These are phyloP conservation scores for Fusarium sacchari DNA, from an alignment of 2,329 filamentous ascomycete genomes.

Conservation along the genomic window DNA sequence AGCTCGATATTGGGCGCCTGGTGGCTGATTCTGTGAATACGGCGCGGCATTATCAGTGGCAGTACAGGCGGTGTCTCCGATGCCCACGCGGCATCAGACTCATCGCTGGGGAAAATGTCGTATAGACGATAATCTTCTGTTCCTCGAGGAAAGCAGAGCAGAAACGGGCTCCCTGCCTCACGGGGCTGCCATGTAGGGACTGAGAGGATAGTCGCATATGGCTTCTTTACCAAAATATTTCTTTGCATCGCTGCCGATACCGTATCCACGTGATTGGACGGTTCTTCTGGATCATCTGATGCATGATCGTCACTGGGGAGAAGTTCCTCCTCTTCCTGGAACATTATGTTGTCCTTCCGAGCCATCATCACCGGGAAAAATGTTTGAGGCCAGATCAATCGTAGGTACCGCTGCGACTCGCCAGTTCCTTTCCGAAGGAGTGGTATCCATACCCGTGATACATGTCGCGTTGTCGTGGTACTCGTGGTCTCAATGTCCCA, in stretches of 20 bases:
- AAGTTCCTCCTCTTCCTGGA: background rate
- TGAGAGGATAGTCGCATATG: background rate
- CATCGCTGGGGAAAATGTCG: background rate
- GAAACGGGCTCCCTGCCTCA: background rate
- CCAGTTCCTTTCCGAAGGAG: background rate
- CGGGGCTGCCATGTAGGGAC: background rate
- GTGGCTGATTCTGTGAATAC: rapidly evolving
- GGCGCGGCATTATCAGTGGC: background rate
- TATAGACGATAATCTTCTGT: background rate
- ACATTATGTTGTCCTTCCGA: background rate
- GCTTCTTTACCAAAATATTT: background rate
- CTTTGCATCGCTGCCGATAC: background rate
- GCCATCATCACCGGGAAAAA: background rate
- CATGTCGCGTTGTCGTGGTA: background rate
- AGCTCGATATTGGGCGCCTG: rapidly evolving
- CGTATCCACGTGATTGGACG: background rate
- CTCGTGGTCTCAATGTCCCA: background rate
- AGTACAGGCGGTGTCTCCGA: background rate
- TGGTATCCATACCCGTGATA: background rate
- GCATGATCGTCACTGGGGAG: too few relatives aligned
- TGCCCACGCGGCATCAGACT: background rate
- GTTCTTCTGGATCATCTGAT: rapidly evolving
- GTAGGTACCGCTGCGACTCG: background rate
- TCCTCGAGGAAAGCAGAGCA: background rate
- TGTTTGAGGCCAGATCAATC: background rate